Conservation (phyloP, 108 stramenopile genomes). For the Mayamaea pseudoterrestris region DNA sequence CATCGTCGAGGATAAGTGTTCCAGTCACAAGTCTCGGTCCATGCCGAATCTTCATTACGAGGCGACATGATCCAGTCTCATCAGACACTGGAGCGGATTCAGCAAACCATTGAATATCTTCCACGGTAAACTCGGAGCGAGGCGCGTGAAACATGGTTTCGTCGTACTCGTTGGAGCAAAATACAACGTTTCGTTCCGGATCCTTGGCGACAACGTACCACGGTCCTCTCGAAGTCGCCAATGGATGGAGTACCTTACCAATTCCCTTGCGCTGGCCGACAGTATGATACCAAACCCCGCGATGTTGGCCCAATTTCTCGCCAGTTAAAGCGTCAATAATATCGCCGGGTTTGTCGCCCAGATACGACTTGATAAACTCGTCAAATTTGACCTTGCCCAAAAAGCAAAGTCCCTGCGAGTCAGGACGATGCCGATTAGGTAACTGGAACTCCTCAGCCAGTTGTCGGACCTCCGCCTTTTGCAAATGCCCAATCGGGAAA, state of each 20-base stretch:
- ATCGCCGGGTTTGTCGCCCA: constrained; percentile 71
- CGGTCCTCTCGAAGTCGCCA: constrained; percentile 72
- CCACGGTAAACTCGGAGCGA: constrained; percentile 69
- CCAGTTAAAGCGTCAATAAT: constrained; percentile 72
- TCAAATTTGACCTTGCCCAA: constrained; percentile 92
- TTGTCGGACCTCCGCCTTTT: constrained; percentile 81
- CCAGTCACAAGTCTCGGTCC: constrained; percentile 75
- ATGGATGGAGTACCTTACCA: constrained; percentile 62
- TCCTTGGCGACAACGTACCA: constrained; percentile 96
- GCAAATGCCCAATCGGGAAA: constrained; percentile 88
- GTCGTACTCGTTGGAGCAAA: constrained; percentile 84
- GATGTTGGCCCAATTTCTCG: constrained; percentile 76
- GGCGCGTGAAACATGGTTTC: constrained; percentile 46
- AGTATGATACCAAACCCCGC: constrained; percentile 96
- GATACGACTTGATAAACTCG: constrained; percentile 79
- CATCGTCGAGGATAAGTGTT: constrained; percentile 19
- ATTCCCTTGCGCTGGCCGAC: constrained; percentile 95
- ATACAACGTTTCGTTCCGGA: constrained; percentile 52
- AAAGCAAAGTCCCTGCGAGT: constrained; percentile 91
- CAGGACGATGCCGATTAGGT: constrained; percentile 83
- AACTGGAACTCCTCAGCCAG: constrained; percentile 81
- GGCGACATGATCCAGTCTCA: constrained; percentile 19
- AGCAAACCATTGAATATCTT: constrained; percentile 80
- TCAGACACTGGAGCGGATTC: constrained; percentile 29
- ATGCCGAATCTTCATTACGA: constrained; percentile 85